Conservation (phyloP, 2,329 filamentous ascomycete genomes). For the Bisporella sp. region DNA sequence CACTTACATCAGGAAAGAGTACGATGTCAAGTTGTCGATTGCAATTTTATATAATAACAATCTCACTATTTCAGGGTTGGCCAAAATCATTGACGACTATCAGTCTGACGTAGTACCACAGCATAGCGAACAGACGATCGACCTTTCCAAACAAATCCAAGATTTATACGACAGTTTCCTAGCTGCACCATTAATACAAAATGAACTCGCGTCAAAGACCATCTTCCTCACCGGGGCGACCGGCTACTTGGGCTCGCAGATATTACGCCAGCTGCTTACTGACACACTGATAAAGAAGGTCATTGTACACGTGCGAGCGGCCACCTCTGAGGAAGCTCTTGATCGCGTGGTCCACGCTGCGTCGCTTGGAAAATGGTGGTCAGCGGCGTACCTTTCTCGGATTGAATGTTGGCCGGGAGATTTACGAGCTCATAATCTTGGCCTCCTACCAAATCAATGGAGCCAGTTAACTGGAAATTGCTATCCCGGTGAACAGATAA, state of each 20-base stretch:
- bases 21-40: no score
- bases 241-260: slow-evolving; percentile 32
- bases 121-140: no score
- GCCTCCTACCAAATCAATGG: slow-evolving; percentile 59
- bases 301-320: slow-evolving; percentile 16
- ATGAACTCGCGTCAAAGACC: background rate
- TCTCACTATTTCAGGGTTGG: no score
- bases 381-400: slow-evolving; percentile 1
- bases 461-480: slow-evolving; percentile 44
- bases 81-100: no score
- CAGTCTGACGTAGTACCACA: no score
- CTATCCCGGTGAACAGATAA: slow-evolving; percentile 38
- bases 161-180: no score
- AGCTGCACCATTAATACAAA: no score
- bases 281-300: slow-evolving; percentile 8
- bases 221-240: slow-evolving; percentile 33
- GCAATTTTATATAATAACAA: no score
- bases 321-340: slow-evolving; percentile 4
- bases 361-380: slow-evolving; percentile 17
- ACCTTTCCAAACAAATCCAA: no score
- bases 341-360: slow-evolving; percentile 11
- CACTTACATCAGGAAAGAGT: no score
- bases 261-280: slow-evolving; percentile 27
- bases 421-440: slow-evolving; percentile 62
- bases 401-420: slow-evolving; percentile 49